A percentile compares a stretch with the other conserved stretches of the same genome.
Conservation (phyloP, 78 protist genomes). For the Chrysochromulina tobinii region DNA sequence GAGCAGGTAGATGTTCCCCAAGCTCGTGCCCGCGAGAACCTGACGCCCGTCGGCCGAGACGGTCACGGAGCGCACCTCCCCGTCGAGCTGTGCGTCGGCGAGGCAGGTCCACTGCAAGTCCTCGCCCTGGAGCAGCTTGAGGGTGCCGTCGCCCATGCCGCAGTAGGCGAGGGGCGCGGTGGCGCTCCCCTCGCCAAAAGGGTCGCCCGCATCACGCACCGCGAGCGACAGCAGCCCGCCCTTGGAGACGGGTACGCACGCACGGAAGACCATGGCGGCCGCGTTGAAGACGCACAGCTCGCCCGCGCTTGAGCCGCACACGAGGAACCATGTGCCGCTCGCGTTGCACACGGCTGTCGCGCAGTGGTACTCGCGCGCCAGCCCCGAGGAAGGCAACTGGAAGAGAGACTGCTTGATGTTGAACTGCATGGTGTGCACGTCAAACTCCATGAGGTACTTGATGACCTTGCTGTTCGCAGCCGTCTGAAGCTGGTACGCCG, state of each 20-base stretch:
- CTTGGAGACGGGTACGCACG: not conserved
- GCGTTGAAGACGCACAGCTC: slow-evolving; percentile 10
- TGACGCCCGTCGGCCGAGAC: not conserved
- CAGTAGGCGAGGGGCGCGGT: not conserved
- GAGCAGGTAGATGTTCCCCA: not conserved
- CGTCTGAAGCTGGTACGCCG: no score
- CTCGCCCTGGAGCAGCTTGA: not conserved
- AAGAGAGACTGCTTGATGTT: not conserved
- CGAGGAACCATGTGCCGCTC: not conserved
- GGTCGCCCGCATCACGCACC: no score
- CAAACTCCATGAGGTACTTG: not conserved
- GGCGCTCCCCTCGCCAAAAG: no score
- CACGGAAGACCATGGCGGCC: not conserved
- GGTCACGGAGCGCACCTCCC: not conserved
- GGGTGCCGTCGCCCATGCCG: slow-evolving; percentile 6
- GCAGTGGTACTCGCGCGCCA: not conserved
- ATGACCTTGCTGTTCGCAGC: not conserved
- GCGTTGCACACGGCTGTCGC: not conserved
- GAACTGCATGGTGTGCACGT: not conserved
- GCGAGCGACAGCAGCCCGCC: slow-evolving; percentile 2
- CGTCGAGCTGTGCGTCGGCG: not conserved
- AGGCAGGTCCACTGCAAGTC: not conserved
- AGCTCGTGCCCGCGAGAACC: not conserved
- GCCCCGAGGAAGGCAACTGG: not conserved
- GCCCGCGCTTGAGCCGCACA: not conserved